Evolutionary conservation across 2,329 filamentous ascomycete genomes (phyloP).

Genomic region (Botrytis elliptica): DNA sequence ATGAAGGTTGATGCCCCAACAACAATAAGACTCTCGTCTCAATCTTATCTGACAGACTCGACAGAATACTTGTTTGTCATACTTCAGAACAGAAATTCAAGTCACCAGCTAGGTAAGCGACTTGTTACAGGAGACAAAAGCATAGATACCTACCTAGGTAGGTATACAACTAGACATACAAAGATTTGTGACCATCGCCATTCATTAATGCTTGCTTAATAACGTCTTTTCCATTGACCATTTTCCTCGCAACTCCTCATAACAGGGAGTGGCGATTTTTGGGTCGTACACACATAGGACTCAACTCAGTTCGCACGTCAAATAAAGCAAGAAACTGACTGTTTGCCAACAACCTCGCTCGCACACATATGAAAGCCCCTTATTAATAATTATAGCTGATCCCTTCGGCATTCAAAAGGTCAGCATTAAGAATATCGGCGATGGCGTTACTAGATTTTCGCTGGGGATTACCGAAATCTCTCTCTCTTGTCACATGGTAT

Average conservation of each 20-base stretch:
- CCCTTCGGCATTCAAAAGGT: neutral
- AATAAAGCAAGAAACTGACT: neutral
- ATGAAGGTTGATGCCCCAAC: neutral
- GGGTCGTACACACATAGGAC: neutral
- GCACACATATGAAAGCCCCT: neutral
- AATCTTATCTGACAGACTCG: neutral
- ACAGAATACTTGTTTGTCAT: too few species aligned
- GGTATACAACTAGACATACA: neutral
- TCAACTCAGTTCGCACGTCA: neutral
- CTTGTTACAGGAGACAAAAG: neutral
- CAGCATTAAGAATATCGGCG: neutral
- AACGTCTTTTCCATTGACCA: neutral
- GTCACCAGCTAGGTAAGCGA: neutral
- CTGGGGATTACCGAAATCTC: neutral
- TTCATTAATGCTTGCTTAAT: neutral
- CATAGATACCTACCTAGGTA: neutral
- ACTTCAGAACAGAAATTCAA: too few species aligned
- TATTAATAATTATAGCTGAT: neutral
- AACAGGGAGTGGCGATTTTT: neutral
- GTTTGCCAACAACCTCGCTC: neutral
- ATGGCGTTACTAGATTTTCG: neutral
- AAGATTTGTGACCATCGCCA: neutral
- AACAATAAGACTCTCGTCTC: neutral
- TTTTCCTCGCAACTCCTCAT: neutral
- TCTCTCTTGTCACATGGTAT: neutral